Conservation (phyloP, 129 eudicot genomes). For the Chrysanthemum lavandulifolium region DNA sequence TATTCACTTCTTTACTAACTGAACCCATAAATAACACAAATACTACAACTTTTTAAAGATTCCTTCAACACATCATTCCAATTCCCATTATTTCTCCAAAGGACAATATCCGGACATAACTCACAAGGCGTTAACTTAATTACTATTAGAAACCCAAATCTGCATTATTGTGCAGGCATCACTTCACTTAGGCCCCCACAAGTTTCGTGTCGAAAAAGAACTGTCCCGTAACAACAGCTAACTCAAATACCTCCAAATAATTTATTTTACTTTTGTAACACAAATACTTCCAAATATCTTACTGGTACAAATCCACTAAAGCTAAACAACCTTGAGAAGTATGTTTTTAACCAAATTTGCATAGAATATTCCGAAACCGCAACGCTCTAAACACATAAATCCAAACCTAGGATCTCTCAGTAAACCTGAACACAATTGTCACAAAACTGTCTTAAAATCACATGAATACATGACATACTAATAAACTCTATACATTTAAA, state of each 20-base stretch:
- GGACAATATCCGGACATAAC: conserved; percentile 12
- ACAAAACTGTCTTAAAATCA: background rate
- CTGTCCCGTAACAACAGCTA: conserved; percentile 26
- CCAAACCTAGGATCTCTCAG: conserved; percentile 32
- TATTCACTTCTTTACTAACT: conserved; percentile 58
- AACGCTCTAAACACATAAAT: conserved; percentile 29
- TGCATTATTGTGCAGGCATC: conserved; percentile 30
- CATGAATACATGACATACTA: conserved; percentile 1
- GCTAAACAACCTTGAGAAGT: background rate
- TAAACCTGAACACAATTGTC: conserved; percentile 28
- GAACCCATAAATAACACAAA: conserved; percentile 14
- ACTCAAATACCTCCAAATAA: conserved; percentile 31
- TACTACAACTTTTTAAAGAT: background rate
- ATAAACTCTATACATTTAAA: conserved; percentile 4
- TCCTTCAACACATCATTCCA: no score
- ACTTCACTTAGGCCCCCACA: conserved; percentile 23
- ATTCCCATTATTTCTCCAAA: conserved; percentile 24
- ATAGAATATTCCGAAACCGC: conserved; percentile 25
- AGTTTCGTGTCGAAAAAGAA: conserved; percentile 17
- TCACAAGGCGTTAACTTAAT: conserved; percentile 3
- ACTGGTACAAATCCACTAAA: conserved; percentile 14
- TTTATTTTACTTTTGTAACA: no score
- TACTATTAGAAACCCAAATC: conserved; percentile 9
- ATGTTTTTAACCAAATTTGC: conserved; percentile 21
- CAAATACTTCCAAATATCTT: conserved; percentile 1